phyloP scores from a whole-genome alignment of 495 filamentous ascomycete species.

The Aspergillus baeticus region DNA sequence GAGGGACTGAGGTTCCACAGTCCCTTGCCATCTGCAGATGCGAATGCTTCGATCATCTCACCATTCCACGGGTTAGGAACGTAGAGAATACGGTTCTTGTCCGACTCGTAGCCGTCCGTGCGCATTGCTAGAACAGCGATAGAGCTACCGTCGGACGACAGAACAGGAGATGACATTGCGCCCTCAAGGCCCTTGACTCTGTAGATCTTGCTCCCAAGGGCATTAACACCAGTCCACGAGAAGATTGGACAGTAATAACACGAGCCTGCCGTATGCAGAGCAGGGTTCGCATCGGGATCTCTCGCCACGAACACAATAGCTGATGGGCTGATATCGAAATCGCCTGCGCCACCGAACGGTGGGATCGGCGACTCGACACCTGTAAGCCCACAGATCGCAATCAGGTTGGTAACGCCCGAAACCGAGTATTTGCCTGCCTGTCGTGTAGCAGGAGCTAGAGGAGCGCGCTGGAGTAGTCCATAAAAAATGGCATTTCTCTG shows the following conservation, averaged over 20 bases:
- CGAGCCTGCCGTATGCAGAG: constrained; percentile 75
- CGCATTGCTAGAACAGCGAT: constrained; percentile 82
- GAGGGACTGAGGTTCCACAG: constrained; percentile 69
- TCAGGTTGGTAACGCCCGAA: constrained; percentile 48
- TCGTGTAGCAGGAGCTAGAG: constrained; percentile 35
- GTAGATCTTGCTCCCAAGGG: constrained; percentile 36
- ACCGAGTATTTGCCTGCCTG: constrained; percentile 44
- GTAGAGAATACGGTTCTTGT: constrained; percentile 78
- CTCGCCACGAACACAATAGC: constrained; percentile 81
- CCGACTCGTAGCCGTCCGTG: constrained; percentile 82
- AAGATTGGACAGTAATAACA: constrained; percentile 63
- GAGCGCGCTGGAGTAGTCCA: constrained; percentile 55
- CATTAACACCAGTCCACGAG: constrained; percentile 53
- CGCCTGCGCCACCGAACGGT: constrained; percentile 57
- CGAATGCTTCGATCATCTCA: constrained; percentile 58
- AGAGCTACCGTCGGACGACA: constrained; percentile 69
- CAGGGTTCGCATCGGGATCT: constrained; percentile 74
- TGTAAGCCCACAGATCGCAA: constrained; percentile 40
- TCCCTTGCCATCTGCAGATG: constrained; percentile 59
- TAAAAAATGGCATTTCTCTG: constrained; percentile 73
- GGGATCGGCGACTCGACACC: constrained; percentile 55
- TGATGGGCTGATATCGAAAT: constrained; percentile 56
- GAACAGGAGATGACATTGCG: constrained; percentile 71
- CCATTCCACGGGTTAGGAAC: constrained; percentile 59
- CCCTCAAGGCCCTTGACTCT: constrained; percentile 53